Evolutionary conservation across 73 alveolate species (phyloP).

Genomic region (Stentor coeruleus): DNA sequence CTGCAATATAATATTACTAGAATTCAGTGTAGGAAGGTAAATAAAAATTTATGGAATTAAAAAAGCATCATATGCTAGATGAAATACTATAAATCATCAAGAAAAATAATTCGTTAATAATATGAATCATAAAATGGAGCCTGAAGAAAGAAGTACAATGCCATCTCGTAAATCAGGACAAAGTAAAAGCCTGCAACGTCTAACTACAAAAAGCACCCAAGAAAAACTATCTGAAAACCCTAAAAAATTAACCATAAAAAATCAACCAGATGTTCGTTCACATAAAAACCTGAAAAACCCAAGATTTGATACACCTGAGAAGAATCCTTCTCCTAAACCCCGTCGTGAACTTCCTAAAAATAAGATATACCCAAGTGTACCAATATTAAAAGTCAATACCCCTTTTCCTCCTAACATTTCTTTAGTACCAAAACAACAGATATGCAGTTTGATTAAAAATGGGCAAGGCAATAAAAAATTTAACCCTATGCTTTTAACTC

Average conservation of each 20-base stretch:
- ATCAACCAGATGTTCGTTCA: too few species aligned
- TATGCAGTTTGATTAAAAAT: not conserved
- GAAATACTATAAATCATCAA: too few species aligned
- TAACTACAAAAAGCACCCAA: not conserved
- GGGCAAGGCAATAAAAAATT: not conserved
- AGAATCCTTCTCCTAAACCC: not conserved
- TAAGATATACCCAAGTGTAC: too few species aligned
- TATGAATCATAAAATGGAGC: not conserved
- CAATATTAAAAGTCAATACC: not conserved
- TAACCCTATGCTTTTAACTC: not conserved
- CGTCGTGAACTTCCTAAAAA: not conserved
- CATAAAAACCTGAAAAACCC: not conserved
- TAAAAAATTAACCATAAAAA: too few species aligned
- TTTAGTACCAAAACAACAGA: not conserved
- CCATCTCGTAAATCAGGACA: not conserved
- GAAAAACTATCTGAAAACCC: too few species aligned
- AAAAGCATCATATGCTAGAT: too few species aligned
- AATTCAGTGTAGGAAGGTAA: too few species aligned
- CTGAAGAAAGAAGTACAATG: not conserved
- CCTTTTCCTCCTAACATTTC: not conserved
- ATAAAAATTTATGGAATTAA: too few species aligned
- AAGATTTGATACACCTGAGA: not conserved
- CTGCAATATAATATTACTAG: too few species aligned
- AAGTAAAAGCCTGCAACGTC: not conserved
- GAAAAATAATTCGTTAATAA: not conserved